Evolutionary conservation across 2,329 filamentous ascomycete genomes (phyloP).

Genomic region (Elsinoe australis): DNA sequence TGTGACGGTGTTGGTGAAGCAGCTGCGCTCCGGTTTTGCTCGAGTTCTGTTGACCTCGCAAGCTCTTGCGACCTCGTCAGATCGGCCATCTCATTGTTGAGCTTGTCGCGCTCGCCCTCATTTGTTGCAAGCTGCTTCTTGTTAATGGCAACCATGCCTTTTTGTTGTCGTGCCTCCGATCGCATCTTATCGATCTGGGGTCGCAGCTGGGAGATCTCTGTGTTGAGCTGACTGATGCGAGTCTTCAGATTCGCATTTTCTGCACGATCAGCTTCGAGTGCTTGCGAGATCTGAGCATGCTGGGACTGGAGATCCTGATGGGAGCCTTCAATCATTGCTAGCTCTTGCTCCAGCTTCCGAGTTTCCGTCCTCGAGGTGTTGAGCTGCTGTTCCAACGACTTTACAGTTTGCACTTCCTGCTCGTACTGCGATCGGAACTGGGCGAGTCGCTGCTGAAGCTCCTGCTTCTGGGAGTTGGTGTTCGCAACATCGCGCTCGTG

Average conservation of each 20-base stretch:
- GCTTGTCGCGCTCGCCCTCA: constrained; percentile 79
- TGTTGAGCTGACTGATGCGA: constrained; percentile 73
- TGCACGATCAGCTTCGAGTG: constrained; percentile 76
- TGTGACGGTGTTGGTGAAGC: constrained; percentile 30
- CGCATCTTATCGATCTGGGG: constrained; percentile 89
- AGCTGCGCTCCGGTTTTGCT: constrained; percentile 28
- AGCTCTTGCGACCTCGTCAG: constrained; percentile 53
- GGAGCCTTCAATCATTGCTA: constrained; percentile 71
- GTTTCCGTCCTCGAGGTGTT: constrained; percentile 69
- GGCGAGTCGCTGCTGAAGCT: constrained; percentile 80
- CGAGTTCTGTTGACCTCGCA: constrained; percentile 51
- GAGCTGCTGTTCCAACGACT: constrained; percentile 75
- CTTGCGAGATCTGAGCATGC: constrained; percentile 65
- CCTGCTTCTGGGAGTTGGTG: constrained; percentile 77
- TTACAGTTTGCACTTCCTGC: constrained; percentile 82
- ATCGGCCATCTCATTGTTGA: constrained; percentile 70
- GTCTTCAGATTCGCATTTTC: constrained; percentile 84
- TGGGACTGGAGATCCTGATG: constrained; percentile 76
- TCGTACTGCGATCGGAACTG: constrained; percentile 86
- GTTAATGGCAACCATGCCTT: constrained; percentile 93
- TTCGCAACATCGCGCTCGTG: constrained; percentile 78
- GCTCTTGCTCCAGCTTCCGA: constrained; percentile 74
- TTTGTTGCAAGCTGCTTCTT: constrained; percentile 92
- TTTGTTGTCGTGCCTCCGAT: constrained; percentile 87
- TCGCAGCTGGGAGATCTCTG: constrained; percentile 74